A percentile compares a stretch with the other conserved stretches of the same genome.
Conservation (phyloP, 2,329 filamentous ascomycete species). For the Dothistroma septosporum region DNA sequence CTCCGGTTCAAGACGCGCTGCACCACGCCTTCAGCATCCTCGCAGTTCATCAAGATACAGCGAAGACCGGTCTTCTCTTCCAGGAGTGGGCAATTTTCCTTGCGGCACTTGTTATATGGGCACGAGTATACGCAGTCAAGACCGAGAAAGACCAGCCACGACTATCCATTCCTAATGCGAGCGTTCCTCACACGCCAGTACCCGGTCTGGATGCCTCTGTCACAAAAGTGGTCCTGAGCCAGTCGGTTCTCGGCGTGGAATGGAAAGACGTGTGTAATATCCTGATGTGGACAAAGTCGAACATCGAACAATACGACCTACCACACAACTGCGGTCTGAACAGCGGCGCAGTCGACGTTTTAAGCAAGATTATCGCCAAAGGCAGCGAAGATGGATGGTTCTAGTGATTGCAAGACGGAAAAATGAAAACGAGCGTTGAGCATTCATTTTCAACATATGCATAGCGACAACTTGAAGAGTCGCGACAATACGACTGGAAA, state of each 20-base stretch:
- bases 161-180: conserved; percentile 10
- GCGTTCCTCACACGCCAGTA: background rate
- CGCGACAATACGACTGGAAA: conserved; percentile 36
- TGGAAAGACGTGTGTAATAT: conserved; percentile 21
- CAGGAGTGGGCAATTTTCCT: conserved; percentile 31
- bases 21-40: conserved; percentile 27
- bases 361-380: conserved; percentile 24
- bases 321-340: conserved; percentile 26
- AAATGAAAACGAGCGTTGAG: background rate
- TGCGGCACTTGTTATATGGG: conserved; percentile 31
- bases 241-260: background rate
- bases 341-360: conserved; percentile 27
- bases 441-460: background rate
- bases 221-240: background rate
- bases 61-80: conserved; percentile 23
- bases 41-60: conserved; percentile 17
- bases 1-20: conserved; percentile 14
- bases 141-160: conserved; percentile 7
- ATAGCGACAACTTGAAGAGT: background rate
- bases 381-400: conserved; percentile 31
- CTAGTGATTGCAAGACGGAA: conserved; percentile 6
- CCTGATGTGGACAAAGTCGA: conserved; percentile 25
- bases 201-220: conserved; percentile 20
- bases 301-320: conserved; percentile 23
- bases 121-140: conserved; percentile 17